Evolutionary conservation across 768 basidiomycete species (phyloP).

Genomic region (Auricularia sp.): DNA sequence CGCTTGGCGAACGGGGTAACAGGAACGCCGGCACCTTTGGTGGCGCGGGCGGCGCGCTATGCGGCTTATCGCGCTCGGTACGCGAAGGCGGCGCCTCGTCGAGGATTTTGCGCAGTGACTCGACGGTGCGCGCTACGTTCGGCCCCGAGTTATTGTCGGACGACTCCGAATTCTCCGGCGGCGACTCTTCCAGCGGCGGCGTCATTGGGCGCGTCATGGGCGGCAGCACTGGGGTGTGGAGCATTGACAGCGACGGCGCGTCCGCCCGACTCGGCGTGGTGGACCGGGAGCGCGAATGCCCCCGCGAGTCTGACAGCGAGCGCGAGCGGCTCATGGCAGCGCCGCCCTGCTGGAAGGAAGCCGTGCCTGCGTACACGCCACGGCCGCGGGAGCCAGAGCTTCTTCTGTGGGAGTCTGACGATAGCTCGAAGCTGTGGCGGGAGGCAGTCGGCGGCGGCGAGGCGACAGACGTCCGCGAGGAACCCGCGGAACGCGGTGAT

Average conservation of each 20-base stretch:
- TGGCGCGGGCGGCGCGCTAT: constrained; percentile 13
- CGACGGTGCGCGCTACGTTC: constrained; percentile 52
- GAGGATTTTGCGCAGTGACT: constrained; percentile 60
- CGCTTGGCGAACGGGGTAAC: constrained; percentile 36
- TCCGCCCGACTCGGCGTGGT: not conserved
- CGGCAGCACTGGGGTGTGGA: constrained; percentile 1
- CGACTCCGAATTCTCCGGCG: constrained; percentile 41
- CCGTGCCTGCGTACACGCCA: not conserved
- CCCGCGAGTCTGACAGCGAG: not conserved
- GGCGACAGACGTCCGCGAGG: not conserved
- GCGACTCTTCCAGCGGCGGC: constrained; percentile 48
- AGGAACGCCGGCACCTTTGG: constrained; percentile 26
- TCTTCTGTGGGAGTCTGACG: not conserved
- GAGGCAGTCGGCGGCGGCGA: not conserved
- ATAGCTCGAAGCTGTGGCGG: not conserved
- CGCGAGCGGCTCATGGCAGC: not conserved
- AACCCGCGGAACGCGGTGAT: not conserved
- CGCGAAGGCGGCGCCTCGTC: constrained; percentile 34
- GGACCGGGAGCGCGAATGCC: not conserved
- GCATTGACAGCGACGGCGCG: too few relatives aligned
- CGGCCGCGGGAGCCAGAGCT: not conserved
- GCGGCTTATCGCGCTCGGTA: constrained; percentile 7
- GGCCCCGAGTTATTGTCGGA: constrained; percentile 31
- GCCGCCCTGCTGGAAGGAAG: not conserved
- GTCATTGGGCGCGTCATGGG: constrained; percentile 33